These are phyloP conservation scores for Usnea hakonensis DNA, from an alignment of 495 filamentous ascomycete genomes.

Conservation along the genomic window DNA sequence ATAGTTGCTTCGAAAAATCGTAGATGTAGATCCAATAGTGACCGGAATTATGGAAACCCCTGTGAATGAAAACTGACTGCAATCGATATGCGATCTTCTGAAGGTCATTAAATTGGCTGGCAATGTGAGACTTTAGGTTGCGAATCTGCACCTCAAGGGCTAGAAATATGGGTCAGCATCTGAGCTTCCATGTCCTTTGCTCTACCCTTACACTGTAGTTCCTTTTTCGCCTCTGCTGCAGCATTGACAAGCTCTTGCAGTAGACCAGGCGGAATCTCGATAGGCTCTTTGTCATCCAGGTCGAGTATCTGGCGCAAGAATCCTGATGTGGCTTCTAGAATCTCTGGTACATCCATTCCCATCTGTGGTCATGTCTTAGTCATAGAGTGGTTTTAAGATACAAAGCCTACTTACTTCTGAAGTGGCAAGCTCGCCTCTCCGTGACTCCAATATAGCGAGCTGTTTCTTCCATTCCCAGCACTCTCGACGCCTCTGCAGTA, in stretches of 20 bases:
- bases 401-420: constrained; percentile 34
- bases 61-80: constrained; percentile 87
- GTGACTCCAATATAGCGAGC: constrained; percentile 47
- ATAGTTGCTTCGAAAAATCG: constrained; percentile 71
- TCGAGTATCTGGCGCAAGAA: constrained; percentile 26
- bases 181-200: neutral
- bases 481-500: constrained; percentile 55
- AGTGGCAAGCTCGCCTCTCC: constrained; percentile 40
- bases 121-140: constrained; percentile 43
- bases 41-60: constrained; percentile 60
- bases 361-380: constrained; percentile 26
- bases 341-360: constrained; percentile 23
- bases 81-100: constrained; percentile 66
- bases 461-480: constrained; percentile 68
- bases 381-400: neutral
- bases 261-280: constrained; percentile 30
- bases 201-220: constrained; percentile 34
- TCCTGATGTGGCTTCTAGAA: constrained; percentile 23
- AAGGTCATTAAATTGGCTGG: constrained; percentile 54
- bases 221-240: constrained; percentile 29
- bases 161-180: constrained; percentile 7
- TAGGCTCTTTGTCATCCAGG: constrained; percentile 26
- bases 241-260: constrained; percentile 30
- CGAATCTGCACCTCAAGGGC: constrained; percentile 45
- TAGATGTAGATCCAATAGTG: constrained; percentile 98